These are phyloP conservation scores for Globisporangium okanoganense DNA, from an alignment of 352 stramenopile genomes.

Conservation along the genomic window DNA sequence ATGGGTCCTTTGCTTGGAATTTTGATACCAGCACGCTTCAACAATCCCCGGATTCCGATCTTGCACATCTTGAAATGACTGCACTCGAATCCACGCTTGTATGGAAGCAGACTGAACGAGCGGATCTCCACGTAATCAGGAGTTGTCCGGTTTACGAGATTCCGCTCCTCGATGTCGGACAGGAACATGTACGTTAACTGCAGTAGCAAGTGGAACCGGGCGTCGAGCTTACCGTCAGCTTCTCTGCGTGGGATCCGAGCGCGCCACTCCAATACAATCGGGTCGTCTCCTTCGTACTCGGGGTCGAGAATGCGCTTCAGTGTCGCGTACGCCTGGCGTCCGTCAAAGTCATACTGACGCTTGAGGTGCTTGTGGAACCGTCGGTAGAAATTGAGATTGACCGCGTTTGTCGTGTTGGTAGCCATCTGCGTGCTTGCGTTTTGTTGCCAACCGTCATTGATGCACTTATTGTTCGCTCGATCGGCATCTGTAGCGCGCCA, in stretches of 20 bases:
- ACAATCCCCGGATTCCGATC: background rate
- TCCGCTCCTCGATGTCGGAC: slow-evolving; percentile 7
- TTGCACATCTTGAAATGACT: slow-evolving; percentile 20
- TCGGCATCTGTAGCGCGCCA: slow-evolving; percentile 4
- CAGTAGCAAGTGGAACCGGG: background rate
- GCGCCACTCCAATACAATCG: slow-evolving; percentile 5
- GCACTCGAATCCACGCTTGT: slow-evolving; percentile 18
- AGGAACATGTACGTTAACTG: slow-evolving; percentile 8
- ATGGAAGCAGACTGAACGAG: slow-evolving; percentile 14
- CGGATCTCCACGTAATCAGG: slow-evolving; percentile 9
- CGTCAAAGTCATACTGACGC: slow-evolving; percentile 3
- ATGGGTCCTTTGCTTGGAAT: background rate
- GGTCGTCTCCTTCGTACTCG: slow-evolving; percentile 6
- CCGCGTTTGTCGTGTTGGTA: slow-evolving; percentile 7
- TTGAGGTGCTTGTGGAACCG: slow-evolving; percentile 9
- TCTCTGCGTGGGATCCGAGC: background rate
- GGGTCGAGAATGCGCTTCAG: slow-evolving; percentile 8
- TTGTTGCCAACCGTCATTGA: background rate
- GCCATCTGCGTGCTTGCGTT: slow-evolving; percentile 5
- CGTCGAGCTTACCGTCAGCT: slow-evolving; percentile 1
- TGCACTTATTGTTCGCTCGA: slow-evolving; percentile 2
- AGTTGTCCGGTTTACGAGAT: background rate
- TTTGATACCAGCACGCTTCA: slow-evolving; percentile 5
- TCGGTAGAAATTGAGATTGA: slow-evolving; percentile 10
- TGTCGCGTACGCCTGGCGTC: slow-evolving; percentile 7